Base-by-base conservation (phyloP, 2,329 filamentous ascomycete genomes). In the Ophiognomonia clavigignenti-juglandacearum region DNA sequence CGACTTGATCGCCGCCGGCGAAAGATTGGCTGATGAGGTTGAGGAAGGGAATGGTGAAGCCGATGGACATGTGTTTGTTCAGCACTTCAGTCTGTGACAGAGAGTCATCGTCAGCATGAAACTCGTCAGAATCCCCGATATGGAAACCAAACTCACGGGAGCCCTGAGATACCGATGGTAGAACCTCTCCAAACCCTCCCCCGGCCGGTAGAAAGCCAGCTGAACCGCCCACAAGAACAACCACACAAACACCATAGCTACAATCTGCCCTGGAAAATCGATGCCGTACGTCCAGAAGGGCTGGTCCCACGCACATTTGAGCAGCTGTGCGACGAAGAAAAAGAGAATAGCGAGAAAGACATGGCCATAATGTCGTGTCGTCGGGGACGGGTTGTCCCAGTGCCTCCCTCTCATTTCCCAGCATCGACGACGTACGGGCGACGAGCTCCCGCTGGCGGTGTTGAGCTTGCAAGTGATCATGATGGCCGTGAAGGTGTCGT, bases 1-100 rank as follows among this genome's bases (percentile, higher is more conserved):
- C 72, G n/a, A 76, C 64, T 0, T 53, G 57, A 45, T 61, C 59
- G 3, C 47, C 52, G 16, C 59, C 54, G 16, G 60, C 57, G 7
- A 69, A 51, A 10, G 64, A 54, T 6, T 66, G 51, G 3, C 58
- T 55, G 32, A 68, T 66, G 13, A 77, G 65, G 62, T 71, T 70
- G 2, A 75, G 59, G 3, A 78, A 65, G 0, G 75, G 74, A 3
- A 77, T 65, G 0, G 71, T 69, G 53, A 78, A 78, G 3, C 71
- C 74, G 6, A 76, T 56, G 0, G 74, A 73, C 53, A 78, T 68
- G 55, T 78, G 71, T 3, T 65, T 59, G 52, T 78, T 78, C 44
- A 77, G 64, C 9, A 77, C 65, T 39, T 77, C 67, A 19, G 74
- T 64, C 73, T 77, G 41, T 2, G 4, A 20, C 16, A 36, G 7